phyloP scores from a whole-genome alignment of 495 filamentous ascomycete species.

The Peziza echinospora region DNA sequence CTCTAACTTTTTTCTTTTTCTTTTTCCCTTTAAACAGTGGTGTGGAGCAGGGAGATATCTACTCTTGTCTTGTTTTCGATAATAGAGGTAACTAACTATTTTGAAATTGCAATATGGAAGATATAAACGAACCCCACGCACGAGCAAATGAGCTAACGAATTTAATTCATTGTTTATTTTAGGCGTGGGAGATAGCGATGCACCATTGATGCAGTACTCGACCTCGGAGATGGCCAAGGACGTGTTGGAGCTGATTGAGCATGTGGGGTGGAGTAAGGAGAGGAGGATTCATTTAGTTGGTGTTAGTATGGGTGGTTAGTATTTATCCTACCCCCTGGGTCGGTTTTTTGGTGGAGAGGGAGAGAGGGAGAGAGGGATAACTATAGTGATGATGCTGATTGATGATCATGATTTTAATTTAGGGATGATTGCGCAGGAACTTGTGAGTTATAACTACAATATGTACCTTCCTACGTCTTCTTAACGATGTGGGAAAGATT shows the following conservation, averaged over 20 bases:
- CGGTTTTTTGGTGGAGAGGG: too few species aligned
- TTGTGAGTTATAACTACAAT: neutral
- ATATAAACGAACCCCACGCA: too few species aligned
- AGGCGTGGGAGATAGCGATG: slow-evolving; percentile 57
- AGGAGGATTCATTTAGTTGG: slow-evolving; percentile 49
- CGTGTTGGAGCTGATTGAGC: slow-evolving; percentile 41
- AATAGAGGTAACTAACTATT: neutral
- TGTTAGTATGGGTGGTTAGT: slow-evolving; percentile 45
- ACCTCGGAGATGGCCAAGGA: slow-evolving; percentile 60
- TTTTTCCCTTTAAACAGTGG: neutral
- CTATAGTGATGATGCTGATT: too few species aligned
- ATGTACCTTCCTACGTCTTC: too few species aligned
- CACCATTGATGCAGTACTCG: slow-evolving; percentile 47
- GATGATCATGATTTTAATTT: too few species aligned
- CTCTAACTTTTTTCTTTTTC: neutral
- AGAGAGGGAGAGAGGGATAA: too few species aligned
- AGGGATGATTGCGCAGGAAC: slow-evolving; percentile 73
- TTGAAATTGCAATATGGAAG: slow-evolving; percentile 34
- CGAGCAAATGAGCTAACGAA: slow-evolving; percentile 42
- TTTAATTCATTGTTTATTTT: slow-evolving; percentile 54
- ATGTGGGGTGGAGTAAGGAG: slow-evolving; percentile 41
- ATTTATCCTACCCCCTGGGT: too few species aligned
- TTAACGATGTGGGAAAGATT: too few species aligned
- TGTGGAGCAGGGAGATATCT: neutral
- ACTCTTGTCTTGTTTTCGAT: neutral